Evolutionary conservation across 139 green algal species (phyloP).

Genomic region (Closterium sp.): DNA sequence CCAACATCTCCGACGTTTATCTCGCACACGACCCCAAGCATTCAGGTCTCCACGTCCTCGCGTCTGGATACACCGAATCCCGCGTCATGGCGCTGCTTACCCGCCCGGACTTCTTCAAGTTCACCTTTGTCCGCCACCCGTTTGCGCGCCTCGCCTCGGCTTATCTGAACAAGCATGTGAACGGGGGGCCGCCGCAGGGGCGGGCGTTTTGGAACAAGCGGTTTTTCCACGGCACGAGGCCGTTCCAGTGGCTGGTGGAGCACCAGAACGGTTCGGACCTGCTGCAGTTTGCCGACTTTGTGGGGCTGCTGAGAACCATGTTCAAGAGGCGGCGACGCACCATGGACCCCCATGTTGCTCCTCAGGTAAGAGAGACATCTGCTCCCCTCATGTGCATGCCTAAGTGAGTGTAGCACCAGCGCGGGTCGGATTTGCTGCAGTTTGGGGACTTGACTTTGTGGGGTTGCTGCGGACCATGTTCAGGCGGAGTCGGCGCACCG

Average conservation of each 20-base stretch:
- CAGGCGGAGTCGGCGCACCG: no score
- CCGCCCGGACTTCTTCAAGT: conserved; percentile 31
- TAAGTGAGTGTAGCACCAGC: no score
- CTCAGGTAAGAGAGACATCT: no score
- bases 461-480: no score
- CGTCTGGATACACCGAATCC: not conserved
- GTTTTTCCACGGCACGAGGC: not conserved
- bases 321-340: not conserved
- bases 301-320: not conserved
- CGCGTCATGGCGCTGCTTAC: conserved; percentile 16
- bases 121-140: conserved; percentile 23
- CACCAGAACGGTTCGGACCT: not conserved
- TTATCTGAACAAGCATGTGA: conserved; percentile 27
- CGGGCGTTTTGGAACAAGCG: conserved; percentile 18
- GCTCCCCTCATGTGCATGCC: no score
- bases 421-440: no score
- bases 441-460: no score
- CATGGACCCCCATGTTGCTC: not conserved
- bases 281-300: not conserved
- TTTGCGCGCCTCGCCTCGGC: not conserved
- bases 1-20: not conserved
- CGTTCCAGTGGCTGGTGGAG: not conserved
- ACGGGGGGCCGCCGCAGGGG: conserved; percentile 9
- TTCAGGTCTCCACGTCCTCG: not conserved
- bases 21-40: not conserved